Percentiles rank a stretch among this genome's conserved stretches.
These are phyloP conservation scores for Aureobasidium mangrovei DNA, from an alignment of 2,329 filamentous ascomycete species.

Conservation along the genomic window DNA sequence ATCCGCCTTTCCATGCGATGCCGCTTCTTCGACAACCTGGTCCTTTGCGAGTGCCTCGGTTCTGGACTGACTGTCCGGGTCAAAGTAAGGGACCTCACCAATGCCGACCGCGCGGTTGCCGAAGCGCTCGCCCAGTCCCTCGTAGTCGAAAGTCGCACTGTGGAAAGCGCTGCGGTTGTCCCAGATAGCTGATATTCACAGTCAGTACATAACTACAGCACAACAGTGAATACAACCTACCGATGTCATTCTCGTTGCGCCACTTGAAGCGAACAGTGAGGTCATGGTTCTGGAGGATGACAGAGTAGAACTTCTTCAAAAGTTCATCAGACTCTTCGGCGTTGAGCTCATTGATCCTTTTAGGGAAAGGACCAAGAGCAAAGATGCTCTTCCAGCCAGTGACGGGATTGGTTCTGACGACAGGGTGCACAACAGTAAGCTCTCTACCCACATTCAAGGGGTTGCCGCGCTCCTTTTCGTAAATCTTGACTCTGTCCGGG, in stretches of 20 bases:
- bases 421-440: slow-evolving; percentile 45
- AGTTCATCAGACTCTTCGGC: slow-evolving; percentile 35
- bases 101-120: slow-evolving; percentile 48
- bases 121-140: slow-evolving; percentile 42
- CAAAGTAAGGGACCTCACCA: slow-evolving; percentile 47
- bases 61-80: slow-evolving; percentile 42
- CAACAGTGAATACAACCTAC: slow-evolving; percentile 20
- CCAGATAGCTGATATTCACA: slow-evolving; percentile 46
- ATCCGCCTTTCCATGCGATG: background rate
- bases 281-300: slow-evolving; percentile 43
- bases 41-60: slow-evolving; percentile 30
- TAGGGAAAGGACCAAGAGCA: slow-evolving; percentile 31
- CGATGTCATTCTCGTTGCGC: slow-evolving; percentile 41
- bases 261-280: slow-evolving; percentile 43
- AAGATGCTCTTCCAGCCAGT: slow-evolving; percentile 55
- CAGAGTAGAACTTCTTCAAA: slow-evolving; percentile 33
- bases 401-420: slow-evolving; percentile 54
- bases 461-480: slow-evolving; percentile 41
- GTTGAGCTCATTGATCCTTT: slow-evolving; percentile 37
- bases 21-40: background rate
- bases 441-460: slow-evolving; percentile 47
- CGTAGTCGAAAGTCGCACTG: slow-evolving; percentile 55
- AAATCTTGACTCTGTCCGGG: slow-evolving; percentile 34
- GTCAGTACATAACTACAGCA: slow-evolving; percentile 15
- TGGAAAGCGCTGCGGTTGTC: slow-evolving; percentile 55